Evolutionary conservation across 2,329 filamentous ascomycete species (phyloP).

Genomic region (Penicillium sp.): DNA sequence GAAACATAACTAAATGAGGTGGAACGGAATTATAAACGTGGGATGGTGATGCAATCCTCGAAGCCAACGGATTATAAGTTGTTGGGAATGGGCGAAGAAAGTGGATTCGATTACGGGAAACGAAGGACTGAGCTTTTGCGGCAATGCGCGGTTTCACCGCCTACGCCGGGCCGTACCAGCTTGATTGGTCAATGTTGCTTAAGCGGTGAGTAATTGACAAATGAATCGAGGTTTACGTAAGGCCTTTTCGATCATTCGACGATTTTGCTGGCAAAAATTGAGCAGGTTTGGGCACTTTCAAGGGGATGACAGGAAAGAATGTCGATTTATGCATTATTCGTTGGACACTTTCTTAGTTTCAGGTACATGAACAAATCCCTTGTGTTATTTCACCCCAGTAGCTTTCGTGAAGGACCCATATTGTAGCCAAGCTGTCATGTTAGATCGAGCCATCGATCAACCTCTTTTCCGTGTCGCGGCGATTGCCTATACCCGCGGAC

Average conservation of each 20-base stretch:
- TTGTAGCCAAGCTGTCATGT: not conserved
- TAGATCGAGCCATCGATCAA: not conserved
- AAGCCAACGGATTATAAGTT: constrained; percentile 19
- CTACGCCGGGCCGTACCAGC: not conserved
- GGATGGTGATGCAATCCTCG: constrained; percentile 31
- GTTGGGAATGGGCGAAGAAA: constrained; percentile 16
- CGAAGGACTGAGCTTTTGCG: constrained; percentile 28
- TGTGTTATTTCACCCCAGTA: too few species aligned
- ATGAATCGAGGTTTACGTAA: not conserved
- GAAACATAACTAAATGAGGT: constrained; percentile 48
- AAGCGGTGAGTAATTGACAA: not conserved
- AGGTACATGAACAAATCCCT: too few species aligned
- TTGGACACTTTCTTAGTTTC: too few species aligned
- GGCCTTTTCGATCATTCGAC: not conserved
- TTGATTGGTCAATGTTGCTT: not conserved
- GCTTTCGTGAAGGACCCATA: too few species aligned
- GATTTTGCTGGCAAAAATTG: not conserved
- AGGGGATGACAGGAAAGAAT: too few species aligned
- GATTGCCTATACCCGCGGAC: constrained; percentile 7
- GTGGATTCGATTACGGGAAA: constrained; percentile 19
- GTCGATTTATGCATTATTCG: too few species aligned
- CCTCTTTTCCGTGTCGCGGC: not conserved
- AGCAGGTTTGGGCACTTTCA: not conserved
- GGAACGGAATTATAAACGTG: constrained; percentile 25
- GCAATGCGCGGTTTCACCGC: constrained; percentile 22